Evolutionary conservation across 768 basidiomycete genomes (phyloP).

Genomic region (Psilocybe subaeruginosa): DNA sequence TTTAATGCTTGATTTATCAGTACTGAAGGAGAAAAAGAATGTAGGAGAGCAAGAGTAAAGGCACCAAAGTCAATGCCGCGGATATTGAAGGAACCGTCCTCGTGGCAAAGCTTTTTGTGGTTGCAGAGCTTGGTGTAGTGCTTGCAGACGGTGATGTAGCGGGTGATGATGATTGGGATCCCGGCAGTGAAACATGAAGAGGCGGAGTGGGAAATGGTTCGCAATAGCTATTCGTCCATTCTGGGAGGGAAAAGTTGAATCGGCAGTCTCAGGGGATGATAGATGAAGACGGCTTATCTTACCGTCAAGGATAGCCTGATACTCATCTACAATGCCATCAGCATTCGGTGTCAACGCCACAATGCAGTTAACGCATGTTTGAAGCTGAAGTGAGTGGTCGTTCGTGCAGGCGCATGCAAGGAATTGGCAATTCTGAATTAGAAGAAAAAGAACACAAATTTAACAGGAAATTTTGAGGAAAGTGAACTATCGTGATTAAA

Average conservation of each 20-base stretch:
- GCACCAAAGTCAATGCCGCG: background rate
- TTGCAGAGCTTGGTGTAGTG: background rate
- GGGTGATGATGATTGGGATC: background rate
- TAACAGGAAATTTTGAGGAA: background rate
- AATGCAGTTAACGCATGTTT: constrained; percentile 17
- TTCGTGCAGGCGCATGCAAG: constrained; percentile 15
- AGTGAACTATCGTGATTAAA: too few species aligned
- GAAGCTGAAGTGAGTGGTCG: constrained; percentile 9
- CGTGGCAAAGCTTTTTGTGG: background rate
- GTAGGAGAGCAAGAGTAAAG: background rate
- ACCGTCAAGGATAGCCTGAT: constrained; percentile 17
- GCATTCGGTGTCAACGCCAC: constrained; percentile 14
- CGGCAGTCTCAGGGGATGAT: background rate
- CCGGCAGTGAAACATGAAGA: constrained; percentile 1
- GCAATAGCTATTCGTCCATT: constrained; percentile 17
- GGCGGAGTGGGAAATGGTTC: constrained; percentile 9
- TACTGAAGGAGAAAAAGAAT: background rate
- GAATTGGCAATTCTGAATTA: constrained; percentile 8
- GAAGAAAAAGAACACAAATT: background rate
- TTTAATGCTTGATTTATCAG: background rate
- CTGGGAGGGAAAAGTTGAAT: background rate
- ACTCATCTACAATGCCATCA: constrained; percentile 7
- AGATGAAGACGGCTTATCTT: background rate
- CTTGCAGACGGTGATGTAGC: constrained; percentile 1
- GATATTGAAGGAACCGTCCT: background rate